Evolutionary conservation across 257 asterid genomes (phyloP).

Genomic region (Galeopsis tetrahit): DNA sequence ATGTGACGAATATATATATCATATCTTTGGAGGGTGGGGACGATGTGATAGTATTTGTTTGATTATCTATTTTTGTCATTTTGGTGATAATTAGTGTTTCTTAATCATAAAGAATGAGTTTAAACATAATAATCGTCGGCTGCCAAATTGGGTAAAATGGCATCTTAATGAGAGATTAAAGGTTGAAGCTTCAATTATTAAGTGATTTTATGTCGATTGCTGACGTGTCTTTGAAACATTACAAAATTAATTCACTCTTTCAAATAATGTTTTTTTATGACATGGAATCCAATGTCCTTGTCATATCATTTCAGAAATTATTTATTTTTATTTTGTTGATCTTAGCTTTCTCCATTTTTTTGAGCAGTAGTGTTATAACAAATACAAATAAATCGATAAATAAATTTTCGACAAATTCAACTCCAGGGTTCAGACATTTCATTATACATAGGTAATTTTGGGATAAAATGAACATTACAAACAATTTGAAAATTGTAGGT

Average conservation of each 20-base stretch:
- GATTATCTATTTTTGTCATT: neutral
- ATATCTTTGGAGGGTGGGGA: conserved; percentile 21
- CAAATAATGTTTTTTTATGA: conserved; percentile 15
- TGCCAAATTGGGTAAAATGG: conserved; percentile 36
- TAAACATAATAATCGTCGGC: conserved; percentile 38
- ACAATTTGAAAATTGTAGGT: no score
- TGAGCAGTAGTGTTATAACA: no score
- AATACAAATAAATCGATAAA: no score
- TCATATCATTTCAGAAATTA: neutral
- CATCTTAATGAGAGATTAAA: conserved; percentile 30
- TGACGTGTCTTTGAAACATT: conserved; percentile 19
- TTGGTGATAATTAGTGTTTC: conserved; percentile 29
- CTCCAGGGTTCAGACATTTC: no score
- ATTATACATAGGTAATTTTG: no score
- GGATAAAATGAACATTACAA: no score
- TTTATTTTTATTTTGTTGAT: neutral
- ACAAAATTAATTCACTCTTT: conserved; percentile 22
- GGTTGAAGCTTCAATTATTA: conserved; percentile 41
- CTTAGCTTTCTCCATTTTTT: neutral
- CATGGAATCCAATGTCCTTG: conserved; percentile 35
- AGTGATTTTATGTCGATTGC: conserved; percentile 26
- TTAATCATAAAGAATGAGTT: conserved; percentile 38
- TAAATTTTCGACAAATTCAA: no score
- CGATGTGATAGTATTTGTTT: conserved; percentile 21
- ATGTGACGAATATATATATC: neutral